Conservation (phyloP, 495 filamentous ascomycete species). For the Neurospora sp. region DNA sequence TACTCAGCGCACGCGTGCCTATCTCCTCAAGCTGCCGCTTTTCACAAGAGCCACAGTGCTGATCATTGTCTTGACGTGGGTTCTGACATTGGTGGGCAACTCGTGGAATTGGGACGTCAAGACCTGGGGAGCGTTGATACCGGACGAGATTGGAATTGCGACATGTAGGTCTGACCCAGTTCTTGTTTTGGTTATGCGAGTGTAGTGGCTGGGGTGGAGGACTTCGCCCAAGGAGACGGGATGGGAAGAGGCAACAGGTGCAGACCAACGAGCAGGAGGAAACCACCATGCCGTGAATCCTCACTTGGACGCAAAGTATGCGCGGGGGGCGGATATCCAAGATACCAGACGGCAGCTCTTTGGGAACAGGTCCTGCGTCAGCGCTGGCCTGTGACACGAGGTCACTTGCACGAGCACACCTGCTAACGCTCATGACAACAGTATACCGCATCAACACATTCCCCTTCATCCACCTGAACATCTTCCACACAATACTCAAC, state of each 20-base stretch:
- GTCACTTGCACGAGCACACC: not conserved
- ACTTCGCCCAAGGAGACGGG: not conserved
- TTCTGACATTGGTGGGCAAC: constrained; percentile 51
- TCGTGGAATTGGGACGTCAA: constrained; percentile 45
- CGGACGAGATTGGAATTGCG: constrained; percentile 57
- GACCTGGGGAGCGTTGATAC: constrained; percentile 69
- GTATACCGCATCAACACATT: constrained; percentile 92
- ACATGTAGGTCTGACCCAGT: constrained; percentile 52
- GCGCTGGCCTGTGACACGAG: not conserved
- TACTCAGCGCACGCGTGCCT: constrained; percentile 42
- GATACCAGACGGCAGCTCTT: not conserved
- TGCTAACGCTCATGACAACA: constrained; percentile 23
- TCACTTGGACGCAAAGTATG: not conserved
- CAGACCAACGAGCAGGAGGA: not conserved
- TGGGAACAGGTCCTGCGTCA: not conserved
- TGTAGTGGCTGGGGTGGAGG: not conserved
- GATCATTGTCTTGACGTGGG: constrained; percentile 58
- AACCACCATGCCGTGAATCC: not conserved
- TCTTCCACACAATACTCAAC: constrained; percentile 75
- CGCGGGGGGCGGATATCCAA: not conserved
- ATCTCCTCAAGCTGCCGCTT: constrained; percentile 75
- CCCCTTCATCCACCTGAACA: constrained; percentile 72
- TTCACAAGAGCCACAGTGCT: constrained; percentile 68
- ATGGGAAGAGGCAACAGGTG: not conserved
- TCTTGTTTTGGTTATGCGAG: not conserved